phyloP scores from a whole-genome alignment of 768 basidiomycete genomes.

The Sutorius australiensis region DNA sequence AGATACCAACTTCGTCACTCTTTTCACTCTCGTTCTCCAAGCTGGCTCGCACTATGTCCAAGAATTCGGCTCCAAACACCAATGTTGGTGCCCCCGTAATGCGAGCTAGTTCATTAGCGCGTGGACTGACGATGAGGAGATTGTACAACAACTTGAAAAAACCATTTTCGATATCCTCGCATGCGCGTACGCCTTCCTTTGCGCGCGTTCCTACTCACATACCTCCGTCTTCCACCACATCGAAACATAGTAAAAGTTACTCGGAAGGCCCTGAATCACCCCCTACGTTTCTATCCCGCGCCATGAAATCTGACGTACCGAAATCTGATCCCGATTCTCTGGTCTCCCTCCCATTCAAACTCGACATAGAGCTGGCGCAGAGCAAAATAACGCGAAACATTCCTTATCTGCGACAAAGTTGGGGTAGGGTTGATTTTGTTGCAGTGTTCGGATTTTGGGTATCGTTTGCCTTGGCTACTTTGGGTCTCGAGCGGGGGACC shows the following conservation, averaged over 20 bases:
- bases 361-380: slow-evolving; percentile 53
- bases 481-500: slow-evolving; percentile 60
- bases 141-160: slow-evolving; percentile 47
- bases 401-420: slow-evolving; percentile 89
- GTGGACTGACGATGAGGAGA: slow-evolving; percentile 42
- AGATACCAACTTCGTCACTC: slow-evolving; percentile 50
- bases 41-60: slow-evolving; percentile 22
- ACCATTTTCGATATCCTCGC: slow-evolving; percentile 48
- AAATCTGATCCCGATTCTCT: slow-evolving; percentile 36
- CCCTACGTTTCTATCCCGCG: slow-evolving; percentile 49
- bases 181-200: slow-evolving; percentile 16
- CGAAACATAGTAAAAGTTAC: slow-evolving; percentile 3
- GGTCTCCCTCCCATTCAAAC: slow-evolving; percentile 56
- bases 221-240: neutral
- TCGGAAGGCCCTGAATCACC: slow-evolving; percentile 40
- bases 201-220: slow-evolving; percentile 8
- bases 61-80: slow-evolving; percentile 27
- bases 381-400: slow-evolving; percentile 62
- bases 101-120: slow-evolving; percentile 36
- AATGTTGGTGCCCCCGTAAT: slow-evolving; percentile 17
- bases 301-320: slow-evolving; percentile 40
- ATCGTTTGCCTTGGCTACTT: slow-evolving; percentile 64
- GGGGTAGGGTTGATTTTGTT: slow-evolving; percentile 86
- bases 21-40: slow-evolving; percentile 40
- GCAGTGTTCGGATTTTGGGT: slow-evolving; percentile 89